Percentiles rank a stretch among this genome's conserved stretches.
phyloP scores from a whole-genome alignment of 2,329 filamentous ascomycete species.

The Grosmannia clavigera region DNA sequence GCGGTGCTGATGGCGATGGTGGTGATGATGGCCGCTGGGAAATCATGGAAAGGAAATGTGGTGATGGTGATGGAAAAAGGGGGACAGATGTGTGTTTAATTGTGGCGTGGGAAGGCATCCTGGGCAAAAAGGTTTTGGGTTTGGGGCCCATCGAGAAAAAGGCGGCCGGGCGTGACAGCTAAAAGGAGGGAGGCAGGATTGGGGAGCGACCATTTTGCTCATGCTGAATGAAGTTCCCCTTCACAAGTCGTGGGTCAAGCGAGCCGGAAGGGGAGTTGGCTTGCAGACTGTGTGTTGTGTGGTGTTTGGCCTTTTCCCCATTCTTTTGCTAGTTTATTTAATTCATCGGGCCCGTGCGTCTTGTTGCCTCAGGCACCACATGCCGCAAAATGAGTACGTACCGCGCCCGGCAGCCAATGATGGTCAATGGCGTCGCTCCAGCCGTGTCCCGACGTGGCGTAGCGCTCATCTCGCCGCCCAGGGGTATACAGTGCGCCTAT shows the following conservation, averaged over 20 bases:
- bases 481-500: conserved; percentile 2
- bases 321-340: neutral
- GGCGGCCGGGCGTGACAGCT: conserved; percentile 13
- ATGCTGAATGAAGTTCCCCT: conserved; percentile 10
- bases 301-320: neutral
- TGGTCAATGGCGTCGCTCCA: neutral
- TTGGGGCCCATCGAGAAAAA: conserved; percentile 14
- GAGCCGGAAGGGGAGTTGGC: conserved; percentile 8
- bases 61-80: conserved; percentile 12
- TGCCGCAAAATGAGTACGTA: neutral
- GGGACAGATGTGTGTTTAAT: conserved; percentile 9
- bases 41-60: conserved; percentile 5
- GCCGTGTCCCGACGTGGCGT: neutral
- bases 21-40: conserved; percentile 13
- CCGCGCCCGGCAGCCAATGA: conserved; percentile 1
- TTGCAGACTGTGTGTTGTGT: conserved; percentile 2
- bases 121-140: conserved; percentile 10
- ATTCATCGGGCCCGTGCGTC: neutral
- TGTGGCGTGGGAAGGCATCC: conserved; percentile 14
- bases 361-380: neutral
- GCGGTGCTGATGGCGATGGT: conserved; percentile 11
- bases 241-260: conserved; percentile 10
- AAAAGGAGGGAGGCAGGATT: conserved; percentile 11
- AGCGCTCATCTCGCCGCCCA: neutral
- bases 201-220: conserved; percentile 3